Evolutionary conservation across 108 stramenopile genomes (phyloP).

Genomic region (Heterococcus sp.): DNA sequence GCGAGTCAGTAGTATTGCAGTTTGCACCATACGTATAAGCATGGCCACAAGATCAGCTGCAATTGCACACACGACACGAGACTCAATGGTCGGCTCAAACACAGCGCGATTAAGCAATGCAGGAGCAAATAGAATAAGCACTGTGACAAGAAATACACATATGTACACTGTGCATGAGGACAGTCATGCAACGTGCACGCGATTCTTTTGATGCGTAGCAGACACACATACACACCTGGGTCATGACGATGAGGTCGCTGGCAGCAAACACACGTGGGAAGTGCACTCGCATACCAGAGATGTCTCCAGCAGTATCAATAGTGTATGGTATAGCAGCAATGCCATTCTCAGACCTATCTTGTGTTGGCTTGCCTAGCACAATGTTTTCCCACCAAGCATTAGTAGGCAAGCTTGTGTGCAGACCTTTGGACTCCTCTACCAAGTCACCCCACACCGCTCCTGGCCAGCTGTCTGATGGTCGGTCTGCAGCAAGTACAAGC

Average conservation of each 20-base stretch:
- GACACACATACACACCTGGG: too few species aligned
- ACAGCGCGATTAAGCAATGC: too few species aligned
- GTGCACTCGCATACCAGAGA: constrained; percentile 9
- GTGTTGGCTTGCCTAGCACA: constrained; percentile 16
- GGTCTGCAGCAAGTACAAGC: too few species aligned
- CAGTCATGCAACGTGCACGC: too few species aligned
- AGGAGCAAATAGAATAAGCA: too few species aligned
- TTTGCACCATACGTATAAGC: too few species aligned
- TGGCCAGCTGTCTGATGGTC: constrained; percentile 17
- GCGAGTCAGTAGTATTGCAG: too few species aligned
- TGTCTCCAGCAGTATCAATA: constrained; percentile 21
- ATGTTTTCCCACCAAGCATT: constrained; percentile 47
- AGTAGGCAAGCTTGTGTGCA: constrained; percentile 28
- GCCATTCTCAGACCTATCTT: constrained; percentile 4
- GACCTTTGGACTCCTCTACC: constrained; percentile 2
- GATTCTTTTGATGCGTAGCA: constrained; percentile 53
- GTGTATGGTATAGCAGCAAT: constrained; percentile 22
- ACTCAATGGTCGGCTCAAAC: too few species aligned
- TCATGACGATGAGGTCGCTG: constrained; percentile 55
- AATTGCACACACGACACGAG: too few species aligned
- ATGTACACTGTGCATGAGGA: too few species aligned
- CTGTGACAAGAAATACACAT: too few species aligned
- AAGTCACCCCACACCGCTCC: constrained; percentile 12
- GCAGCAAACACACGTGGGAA: constrained; percentile 2
- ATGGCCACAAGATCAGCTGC: too few species aligned